Base-by-base conservation (phyloP, 2,329 filamentous ascomycete genomes). In the Colletotrichum lupini region DNA sequence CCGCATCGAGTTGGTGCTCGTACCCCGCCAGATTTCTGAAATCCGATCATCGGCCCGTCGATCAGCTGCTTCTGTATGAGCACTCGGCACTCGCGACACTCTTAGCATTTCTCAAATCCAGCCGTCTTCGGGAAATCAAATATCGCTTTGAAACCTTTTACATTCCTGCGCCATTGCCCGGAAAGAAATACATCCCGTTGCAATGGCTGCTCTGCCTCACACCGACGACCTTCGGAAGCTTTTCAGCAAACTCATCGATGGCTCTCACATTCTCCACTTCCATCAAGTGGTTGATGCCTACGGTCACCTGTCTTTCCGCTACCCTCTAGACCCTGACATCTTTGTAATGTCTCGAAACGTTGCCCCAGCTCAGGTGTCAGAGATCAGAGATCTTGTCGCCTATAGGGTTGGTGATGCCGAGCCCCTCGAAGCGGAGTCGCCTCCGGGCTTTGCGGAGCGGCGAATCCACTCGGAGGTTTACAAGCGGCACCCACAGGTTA, bases 241-340 rank as follows among this genome's bases (percentile, higher is more conserved):
- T n/a, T 42, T 30, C 28, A 58, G 75, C 11, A 77, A 75, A 28
- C 75, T 87, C 42, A 84, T 88, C 26, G 82, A 81, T 4, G 87
- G 84, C 49, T 83, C 82, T 72, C 87, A 89, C 76, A 89, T 90
- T 63, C 84, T 90, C 1, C 86, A 89, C 77, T 77, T 86, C 68
- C 81, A 89, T 61, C 81, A 81, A 59, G 82, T 90, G 8, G 77
- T 90, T 46, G 88, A 89, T 70, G 87, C 86, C 1, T 90, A 87
- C 76, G 87, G 88, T 22, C 88, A 90, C 75, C 81, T 90, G 14
- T 89, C 87, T 2, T 81, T 88, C 24, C 83, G 88, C 6, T 84
- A 88, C 68, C 87, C 88, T 0, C 66, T 78, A 46, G 84, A 87
- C 11, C 77, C 83, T 1, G 78, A 82, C 3, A 80, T 82, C 59